Conservation (phyloP, 768 basidiomycete species). For the Agrocybe praecox region DNA sequence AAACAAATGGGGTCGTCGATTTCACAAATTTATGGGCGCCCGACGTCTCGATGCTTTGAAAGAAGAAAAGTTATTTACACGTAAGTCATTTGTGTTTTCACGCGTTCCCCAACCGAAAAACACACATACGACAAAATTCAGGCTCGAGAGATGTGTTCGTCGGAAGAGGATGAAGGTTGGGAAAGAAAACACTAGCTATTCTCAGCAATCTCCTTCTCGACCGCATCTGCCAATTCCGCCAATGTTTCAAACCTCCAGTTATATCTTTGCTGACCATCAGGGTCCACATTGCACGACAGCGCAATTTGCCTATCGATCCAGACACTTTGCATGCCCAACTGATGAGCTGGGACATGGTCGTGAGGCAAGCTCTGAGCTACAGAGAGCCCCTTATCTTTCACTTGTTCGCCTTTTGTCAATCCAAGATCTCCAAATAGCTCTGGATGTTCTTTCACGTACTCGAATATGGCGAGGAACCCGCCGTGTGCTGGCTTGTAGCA, state of each 20-base stretch:
- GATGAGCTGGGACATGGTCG: constrained; percentile 65
- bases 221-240: constrained; percentile 60
- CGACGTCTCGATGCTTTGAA: too few species aligned
- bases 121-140: too few species aligned
- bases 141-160: too few species aligned
- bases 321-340: constrained; percentile 56
- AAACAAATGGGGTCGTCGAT: too few species aligned
- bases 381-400: constrained; percentile 55
- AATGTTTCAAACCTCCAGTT: constrained; percentile 61
- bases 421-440: constrained; percentile 34
- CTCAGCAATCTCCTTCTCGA: constrained; percentile 40
- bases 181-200: background rate
- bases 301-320: constrained; percentile 67
- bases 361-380: constrained; percentile 71
- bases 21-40: too few species aligned
- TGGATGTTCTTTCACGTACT: constrained; percentile 42
- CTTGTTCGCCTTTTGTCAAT: constrained; percentile 23
- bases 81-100: too few species aligned
- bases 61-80: too few species aligned
- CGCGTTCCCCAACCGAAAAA: too few species aligned
- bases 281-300: constrained; percentile 42
- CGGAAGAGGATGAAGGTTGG: too few species aligned
- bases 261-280: constrained; percentile 36
- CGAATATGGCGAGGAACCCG: constrained; percentile 53
- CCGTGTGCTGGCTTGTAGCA: constrained; percentile 70